Percentiles rank a stretch among this genome's conserved stretches.
Evolutionary conservation across 2,329 filamentous ascomycete genomes (phyloP).

Genomic region (Alternaria angustiovoidea): DNA sequence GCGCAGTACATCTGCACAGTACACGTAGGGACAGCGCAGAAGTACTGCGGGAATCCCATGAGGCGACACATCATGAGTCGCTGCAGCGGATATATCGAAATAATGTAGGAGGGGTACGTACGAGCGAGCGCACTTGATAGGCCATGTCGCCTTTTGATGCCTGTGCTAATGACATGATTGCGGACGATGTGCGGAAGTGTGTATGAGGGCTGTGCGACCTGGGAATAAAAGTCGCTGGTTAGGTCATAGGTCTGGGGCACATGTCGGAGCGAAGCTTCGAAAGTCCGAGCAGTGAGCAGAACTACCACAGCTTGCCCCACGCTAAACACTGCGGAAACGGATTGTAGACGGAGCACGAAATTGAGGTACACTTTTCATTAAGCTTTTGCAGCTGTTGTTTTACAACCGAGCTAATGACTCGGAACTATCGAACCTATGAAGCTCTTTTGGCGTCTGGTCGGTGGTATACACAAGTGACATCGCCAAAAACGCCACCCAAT

Average conservation of each 20-base stretch:
- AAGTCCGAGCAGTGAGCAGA: constrained; percentile 35
- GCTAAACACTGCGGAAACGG: not conserved
- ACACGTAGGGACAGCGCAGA: not conserved
- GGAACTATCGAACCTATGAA: not conserved
- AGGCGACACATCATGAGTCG: not conserved
- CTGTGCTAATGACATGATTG: constrained; percentile 47
- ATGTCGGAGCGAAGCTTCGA: constrained; percentile 38
- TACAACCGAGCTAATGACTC: not conserved
- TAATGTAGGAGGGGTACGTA: constrained; percentile 32
- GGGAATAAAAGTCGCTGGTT: constrained; percentile 48
- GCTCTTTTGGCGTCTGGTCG: not conserved
- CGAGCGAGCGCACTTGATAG: constrained; percentile 52
- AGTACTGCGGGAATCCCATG: not conserved
- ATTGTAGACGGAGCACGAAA: not conserved
- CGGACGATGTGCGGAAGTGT: constrained; percentile 12
- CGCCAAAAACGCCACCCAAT: constrained; percentile 18
- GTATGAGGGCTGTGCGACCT: constrained; percentile 33
- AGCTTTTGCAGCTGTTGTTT: not conserved
- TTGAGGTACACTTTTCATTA: not conserved
- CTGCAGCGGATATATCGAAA: not conserved
- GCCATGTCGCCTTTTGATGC: constrained; percentile 48
- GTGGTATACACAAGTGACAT: constrained; percentile 10
- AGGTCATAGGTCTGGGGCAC: constrained; percentile 41
- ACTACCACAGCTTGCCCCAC: constrained; percentile 4
- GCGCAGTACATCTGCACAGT: not conserved